phyloP scores from a whole-genome alignment of 2,329 filamentous ascomycete genomes.

The Ascochyta pisi region DNA sequence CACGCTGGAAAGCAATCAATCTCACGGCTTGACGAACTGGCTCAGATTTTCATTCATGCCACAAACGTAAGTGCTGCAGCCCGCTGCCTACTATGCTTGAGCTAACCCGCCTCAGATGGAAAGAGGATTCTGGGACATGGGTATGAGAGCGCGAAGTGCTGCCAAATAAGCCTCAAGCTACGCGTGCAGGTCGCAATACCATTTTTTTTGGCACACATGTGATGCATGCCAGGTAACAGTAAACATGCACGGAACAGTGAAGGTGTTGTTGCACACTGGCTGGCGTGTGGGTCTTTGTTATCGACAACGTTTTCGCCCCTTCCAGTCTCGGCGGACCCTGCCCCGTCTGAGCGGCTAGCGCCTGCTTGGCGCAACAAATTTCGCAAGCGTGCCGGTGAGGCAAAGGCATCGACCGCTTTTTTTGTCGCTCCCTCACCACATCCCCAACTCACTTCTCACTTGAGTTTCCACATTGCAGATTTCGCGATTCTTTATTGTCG shows the following conservation, averaged over 20 bases:
- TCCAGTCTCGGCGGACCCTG: conserved; percentile 17
- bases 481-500: conserved; percentile 37
- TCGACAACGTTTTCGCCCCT: conserved; percentile 19
- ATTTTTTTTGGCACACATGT: not conserved
- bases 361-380: conserved; percentile 25
- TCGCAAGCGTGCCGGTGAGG: conserved; percentile 33
- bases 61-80: conserved; percentile 68
- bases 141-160: conserved; percentile 39
- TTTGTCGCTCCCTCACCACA: conserved; percentile 30
- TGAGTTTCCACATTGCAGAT: conserved; percentile 27
- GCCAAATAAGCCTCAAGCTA: not conserved
- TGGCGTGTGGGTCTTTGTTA: conserved; percentile 18
- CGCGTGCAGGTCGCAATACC: not conserved
- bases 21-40: conserved; percentile 78
- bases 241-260: not conserved
- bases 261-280: not conserved
- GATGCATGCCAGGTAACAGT: not conserved
- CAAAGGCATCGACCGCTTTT: conserved; percentile 33
- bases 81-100: not conserved
- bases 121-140: conserved; percentile 78
- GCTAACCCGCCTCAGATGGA: conserved; percentile 64
- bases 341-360: conserved; percentile 25
- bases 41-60: conserved; percentile 85
- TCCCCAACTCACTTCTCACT: conserved; percentile 24
- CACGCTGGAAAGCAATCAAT: conserved; percentile 76